A percentile compares a stretch with the other conserved stretches of the same genome.
Evolutionary conservation across 1,284 basidiomycete genomes (phyloP).

Genomic region (Trichosporon ovoides): DNA sequence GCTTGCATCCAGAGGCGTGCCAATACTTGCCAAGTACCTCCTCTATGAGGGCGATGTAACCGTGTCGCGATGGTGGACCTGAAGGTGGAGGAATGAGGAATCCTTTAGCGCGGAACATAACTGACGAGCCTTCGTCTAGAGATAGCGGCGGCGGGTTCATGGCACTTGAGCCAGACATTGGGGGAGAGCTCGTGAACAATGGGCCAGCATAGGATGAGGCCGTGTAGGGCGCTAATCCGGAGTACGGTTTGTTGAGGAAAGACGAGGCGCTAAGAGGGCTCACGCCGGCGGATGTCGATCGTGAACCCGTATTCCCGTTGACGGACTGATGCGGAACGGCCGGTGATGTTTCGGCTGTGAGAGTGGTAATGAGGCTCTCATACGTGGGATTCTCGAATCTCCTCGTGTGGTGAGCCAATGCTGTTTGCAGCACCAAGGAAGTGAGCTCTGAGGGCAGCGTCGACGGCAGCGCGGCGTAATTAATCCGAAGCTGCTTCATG

Average conservation of each 20-base stretch:
- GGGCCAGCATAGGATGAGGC: neutral
- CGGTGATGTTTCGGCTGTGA: constrained; percentile 33
- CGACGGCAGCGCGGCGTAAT: constrained; percentile 32
- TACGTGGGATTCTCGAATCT: constrained; percentile 46
- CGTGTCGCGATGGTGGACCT: constrained; percentile 33
- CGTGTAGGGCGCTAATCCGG: no score
- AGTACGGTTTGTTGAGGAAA: no score
- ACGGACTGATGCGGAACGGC: neutral
- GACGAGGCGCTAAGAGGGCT: no score
- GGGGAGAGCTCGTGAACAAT: constrained; percentile 3
- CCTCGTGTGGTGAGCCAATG: constrained; percentile 41
- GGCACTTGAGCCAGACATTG: neutral
- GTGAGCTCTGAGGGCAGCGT: constrained; percentile 32
- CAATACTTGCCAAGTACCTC: constrained; percentile 45
- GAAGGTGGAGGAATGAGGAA: constrained; percentile 37
- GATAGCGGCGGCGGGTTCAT: constrained; percentile 11
- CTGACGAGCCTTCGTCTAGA: constrained; percentile 11
- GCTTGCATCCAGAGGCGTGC: constrained; percentile 27
- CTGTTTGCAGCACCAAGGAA: constrained; percentile 33
- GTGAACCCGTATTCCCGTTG: neutral
- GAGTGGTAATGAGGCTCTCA: constrained; percentile 39
- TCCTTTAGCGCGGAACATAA: constrained; percentile 15
- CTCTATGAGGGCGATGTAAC: constrained; percentile 33
- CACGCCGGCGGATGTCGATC: neutral
- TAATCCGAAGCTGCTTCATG: constrained; percentile 30